A percentile compares a stretch with the other conserved stretches of the same genome.
phyloP scores from a whole-genome alignment of 192 early-diverging fungal species.

The Coemansia sp. region DNA sequence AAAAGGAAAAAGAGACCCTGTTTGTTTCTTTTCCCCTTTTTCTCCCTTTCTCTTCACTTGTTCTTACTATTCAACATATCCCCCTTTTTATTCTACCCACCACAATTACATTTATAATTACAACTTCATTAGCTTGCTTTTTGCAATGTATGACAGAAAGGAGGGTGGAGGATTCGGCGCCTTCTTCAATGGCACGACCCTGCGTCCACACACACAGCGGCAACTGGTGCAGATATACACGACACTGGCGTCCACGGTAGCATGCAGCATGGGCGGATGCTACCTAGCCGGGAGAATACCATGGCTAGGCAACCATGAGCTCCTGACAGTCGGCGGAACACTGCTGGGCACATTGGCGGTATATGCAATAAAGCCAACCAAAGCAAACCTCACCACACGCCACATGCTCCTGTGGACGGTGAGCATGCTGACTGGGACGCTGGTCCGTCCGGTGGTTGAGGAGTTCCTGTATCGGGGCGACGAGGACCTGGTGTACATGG shows the following conservation, averaged over 20 bases:
- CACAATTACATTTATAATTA: neutral
- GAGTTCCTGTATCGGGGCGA: conserved; percentile 12
- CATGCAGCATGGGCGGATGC: conserved; percentile 19
- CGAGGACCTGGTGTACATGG: conserved; percentile 19
- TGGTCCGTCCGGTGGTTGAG: conserved; percentile 11
- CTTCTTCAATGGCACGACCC: conserved; percentile 23
- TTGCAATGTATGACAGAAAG: conserved; percentile 8
- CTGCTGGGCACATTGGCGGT: neutral
- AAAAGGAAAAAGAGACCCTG: neutral
- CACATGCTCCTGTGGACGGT: conserved; percentile 21
- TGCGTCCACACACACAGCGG: conserved; percentile 20
- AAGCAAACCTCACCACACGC: conserved; percentile 17
- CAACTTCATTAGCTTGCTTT: neutral
- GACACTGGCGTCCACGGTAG: conserved; percentile 14
- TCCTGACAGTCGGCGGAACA: neutral
- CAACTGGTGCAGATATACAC: conserved; percentile 29
- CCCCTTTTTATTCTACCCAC: neutral
- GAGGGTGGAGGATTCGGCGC: conserved; percentile 4
- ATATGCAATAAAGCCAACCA: conserved; percentile 12
- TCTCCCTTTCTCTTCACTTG: conserved; percentile 1
- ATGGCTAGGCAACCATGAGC: neutral
- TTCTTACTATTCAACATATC: neutral
- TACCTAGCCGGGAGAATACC: conserved; percentile 10
- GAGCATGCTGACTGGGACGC: conserved; percentile 5
- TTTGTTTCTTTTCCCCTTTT: neutral